Evolutionary conservation across 495 filamentous ascomycete species (phyloP).

Genomic region (Penicillium longicatenatum): DNA sequence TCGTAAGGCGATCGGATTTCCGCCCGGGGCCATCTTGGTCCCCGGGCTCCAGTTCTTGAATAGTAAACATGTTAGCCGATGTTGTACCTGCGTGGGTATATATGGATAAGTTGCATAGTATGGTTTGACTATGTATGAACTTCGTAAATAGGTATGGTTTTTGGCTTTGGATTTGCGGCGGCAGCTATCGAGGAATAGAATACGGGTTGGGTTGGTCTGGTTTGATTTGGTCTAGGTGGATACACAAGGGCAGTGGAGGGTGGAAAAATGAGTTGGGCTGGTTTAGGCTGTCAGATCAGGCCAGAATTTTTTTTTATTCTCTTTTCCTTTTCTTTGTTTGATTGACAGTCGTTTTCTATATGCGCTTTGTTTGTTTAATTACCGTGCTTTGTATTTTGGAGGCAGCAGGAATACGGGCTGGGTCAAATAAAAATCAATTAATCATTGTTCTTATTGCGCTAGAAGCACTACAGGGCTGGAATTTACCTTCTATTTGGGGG

Average conservation of each 20-base stretch:
- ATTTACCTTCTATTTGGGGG: background rate
- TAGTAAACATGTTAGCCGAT: no score
- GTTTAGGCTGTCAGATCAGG: background rate
- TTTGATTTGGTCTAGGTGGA: background rate
- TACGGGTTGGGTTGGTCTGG: background rate
- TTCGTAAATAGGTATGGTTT: background rate
- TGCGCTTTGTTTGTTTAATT: background rate
- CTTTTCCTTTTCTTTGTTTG: background rate
- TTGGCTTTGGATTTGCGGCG: background rate
- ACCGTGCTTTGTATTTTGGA: background rate
- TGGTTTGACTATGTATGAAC: background rate
- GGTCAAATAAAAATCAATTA: background rate
- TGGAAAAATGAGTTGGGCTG: background rate
- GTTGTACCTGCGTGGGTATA: no score
- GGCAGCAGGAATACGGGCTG: no score
- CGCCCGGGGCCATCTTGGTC: background rate
- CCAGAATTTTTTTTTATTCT: background rate
- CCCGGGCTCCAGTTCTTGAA: background rate
- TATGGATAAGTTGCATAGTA: background rate
- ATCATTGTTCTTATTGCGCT: background rate
- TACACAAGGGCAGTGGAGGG: background rate
- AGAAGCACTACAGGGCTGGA: background rate
- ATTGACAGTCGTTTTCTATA: background rate
- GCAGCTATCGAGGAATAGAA: background rate
- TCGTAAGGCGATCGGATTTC: conserved; percentile 1